These are phyloP conservation scores for Pestalotiopsis sp. DNA, from an alignment of 2,329 filamentous ascomycete species.

Conservation along the genomic window DNA sequence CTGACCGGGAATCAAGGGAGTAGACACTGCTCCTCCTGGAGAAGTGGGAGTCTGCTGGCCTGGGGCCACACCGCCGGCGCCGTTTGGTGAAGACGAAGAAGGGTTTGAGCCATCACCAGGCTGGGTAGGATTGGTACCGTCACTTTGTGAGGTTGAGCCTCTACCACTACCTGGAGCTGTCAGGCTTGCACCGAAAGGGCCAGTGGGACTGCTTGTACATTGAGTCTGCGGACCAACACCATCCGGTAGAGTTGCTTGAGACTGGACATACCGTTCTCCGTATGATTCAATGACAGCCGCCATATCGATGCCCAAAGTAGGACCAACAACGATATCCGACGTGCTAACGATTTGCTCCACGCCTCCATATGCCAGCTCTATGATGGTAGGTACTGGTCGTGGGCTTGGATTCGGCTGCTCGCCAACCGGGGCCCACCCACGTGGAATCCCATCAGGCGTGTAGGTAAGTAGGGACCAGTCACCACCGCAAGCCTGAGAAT, in stretches of 20 bases:
- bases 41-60: slow-evolving; percentile 1
- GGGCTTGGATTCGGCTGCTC: slow-evolving; percentile 26
- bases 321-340: slow-evolving; percentile 22
- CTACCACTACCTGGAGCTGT: slow-evolving; percentile 1
- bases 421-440: slow-evolving; percentile 31
- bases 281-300: slow-evolving; percentile 20
- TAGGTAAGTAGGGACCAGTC: slow-evolving; percentile 45
- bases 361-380: slow-evolving; percentile 23
- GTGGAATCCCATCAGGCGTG: slow-evolving; percentile 34
- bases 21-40: not conserved
- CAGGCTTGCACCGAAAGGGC: slow-evolving; percentile 5
- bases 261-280: slow-evolving; percentile 21
- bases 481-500: slow-evolving; percentile 50
- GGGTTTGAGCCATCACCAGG: slow-evolving; percentile 4
- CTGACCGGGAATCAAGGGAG: not conserved
- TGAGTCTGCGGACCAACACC: slow-evolving; percentile 12
- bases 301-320: slow-evolving; percentile 20
- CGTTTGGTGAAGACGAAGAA: slow-evolving; percentile 4
- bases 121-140: slow-evolving; percentile 3
- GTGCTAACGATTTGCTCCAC: slow-evolving; percentile 26
- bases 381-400: slow-evolving; percentile 22
- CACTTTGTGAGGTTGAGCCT: slow-evolving; percentile 7
- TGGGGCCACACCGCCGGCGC: slow-evolving; percentile 3
- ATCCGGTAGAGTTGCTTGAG: slow-evolving; percentile 24
- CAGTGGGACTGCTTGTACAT: slow-evolving; percentile 13